A percentile compares a stretch with the other conserved stretches of the same genome.
Evolutionary conservation across 768 basidiomycete genomes (phyloP).

Genomic region (Boletus speciosus): DNA sequence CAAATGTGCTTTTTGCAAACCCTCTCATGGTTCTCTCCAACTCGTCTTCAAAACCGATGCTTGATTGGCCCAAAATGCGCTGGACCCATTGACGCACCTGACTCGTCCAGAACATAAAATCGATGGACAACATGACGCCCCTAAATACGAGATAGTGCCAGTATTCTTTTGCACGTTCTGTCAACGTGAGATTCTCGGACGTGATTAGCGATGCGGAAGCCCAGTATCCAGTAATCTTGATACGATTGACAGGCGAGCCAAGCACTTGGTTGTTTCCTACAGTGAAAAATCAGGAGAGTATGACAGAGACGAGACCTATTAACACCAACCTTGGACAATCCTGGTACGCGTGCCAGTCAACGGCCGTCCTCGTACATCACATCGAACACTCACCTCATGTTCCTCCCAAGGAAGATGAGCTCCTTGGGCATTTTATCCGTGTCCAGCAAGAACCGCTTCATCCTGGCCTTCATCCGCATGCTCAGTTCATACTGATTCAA

Average conservation of each 20-base stretch:
- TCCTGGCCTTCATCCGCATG: constrained; percentile 60
- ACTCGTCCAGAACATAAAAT: constrained; percentile 67
- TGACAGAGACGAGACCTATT: not conserved
- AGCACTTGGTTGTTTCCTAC: constrained; percentile 77
- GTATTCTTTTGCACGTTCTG: constrained; percentile 47
- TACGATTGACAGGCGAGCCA: constrained; percentile 83
- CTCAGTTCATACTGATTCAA: constrained; percentile 68
- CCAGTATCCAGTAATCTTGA: constrained; percentile 85
- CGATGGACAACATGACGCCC: constrained; percentile 60
- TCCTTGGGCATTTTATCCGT: constrained; percentile 79
- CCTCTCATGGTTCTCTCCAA: constrained; percentile 70
- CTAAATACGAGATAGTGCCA: constrained; percentile 63
- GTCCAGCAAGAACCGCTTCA: constrained; percentile 65
- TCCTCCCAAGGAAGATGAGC: constrained; percentile 70
- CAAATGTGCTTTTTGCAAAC: constrained; percentile 76
- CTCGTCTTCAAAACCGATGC: constrained; percentile 73
- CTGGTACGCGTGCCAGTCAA: constrained; percentile 6
- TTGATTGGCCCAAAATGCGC: constrained; percentile 35
- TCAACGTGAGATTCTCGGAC: constrained; percentile 40
- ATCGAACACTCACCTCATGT: constrained; percentile 54
- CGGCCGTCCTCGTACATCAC: not conserved
- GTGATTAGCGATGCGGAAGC: constrained; percentile 64
- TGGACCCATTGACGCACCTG: constrained; percentile 51
- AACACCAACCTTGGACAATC: constrained; percentile 36
- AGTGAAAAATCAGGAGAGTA: not conserved